Percentiles rank a stretch among this genome's conserved stretches.
phyloP scores from a whole-genome alignment of 2,329 filamentous ascomycete species.

The Verticillium dahliae region DNA sequence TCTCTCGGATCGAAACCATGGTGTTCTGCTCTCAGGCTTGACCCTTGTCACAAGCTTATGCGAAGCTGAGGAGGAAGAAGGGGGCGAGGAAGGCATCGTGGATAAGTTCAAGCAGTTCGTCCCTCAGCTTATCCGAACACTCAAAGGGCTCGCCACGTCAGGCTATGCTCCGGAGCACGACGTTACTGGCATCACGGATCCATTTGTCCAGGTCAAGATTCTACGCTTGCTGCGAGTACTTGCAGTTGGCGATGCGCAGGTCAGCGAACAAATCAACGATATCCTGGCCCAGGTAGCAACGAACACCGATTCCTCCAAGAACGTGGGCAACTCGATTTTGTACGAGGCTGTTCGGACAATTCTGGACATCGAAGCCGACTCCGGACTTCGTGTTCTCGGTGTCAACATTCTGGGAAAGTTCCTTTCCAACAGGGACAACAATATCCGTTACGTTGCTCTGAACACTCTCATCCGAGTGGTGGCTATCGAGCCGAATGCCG shows the following conservation, averaged over 20 bases:
- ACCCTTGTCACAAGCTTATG: conserved; percentile 89
- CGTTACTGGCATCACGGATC: conserved; percentile 95
- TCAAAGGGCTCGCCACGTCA: conserved; percentile 89
- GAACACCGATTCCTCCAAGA: conserved; percentile 97
- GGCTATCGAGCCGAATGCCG: conserved; percentile 93
- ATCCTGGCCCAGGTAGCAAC: conserved; percentile 96
- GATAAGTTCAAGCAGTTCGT: conserved; percentile 86
- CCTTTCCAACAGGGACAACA: conserved; percentile 96
- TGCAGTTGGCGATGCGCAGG: conserved; percentile 76
- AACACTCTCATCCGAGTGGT: conserved; percentile 98
- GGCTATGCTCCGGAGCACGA: conserved; percentile 98
- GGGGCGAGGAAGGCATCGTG: conserved; percentile 80
- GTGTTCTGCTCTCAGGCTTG: conserved; percentile 85
- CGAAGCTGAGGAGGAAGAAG: conserved; percentile 89
- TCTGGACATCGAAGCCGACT: conserved; percentile 95
- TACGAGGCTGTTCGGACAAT: conserved; percentile 98
- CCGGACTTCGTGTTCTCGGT: conserved; percentile 84
- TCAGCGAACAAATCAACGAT: conserved; percentile 97
- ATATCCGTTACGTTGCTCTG: conserved; percentile 94
- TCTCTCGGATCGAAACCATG: conserved; percentile 89
- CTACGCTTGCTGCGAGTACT: conserved; percentile 79
- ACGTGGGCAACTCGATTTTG: conserved; percentile 95
- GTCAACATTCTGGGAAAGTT: conserved; percentile 99
- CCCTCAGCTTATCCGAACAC: conserved; percentile 77
- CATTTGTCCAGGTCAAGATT: conserved; percentile 96